These are phyloP conservation scores for Alternaria sp. DNA, from an alignment of 2,329 filamentous ascomycete species.

Conservation along the genomic window DNA sequence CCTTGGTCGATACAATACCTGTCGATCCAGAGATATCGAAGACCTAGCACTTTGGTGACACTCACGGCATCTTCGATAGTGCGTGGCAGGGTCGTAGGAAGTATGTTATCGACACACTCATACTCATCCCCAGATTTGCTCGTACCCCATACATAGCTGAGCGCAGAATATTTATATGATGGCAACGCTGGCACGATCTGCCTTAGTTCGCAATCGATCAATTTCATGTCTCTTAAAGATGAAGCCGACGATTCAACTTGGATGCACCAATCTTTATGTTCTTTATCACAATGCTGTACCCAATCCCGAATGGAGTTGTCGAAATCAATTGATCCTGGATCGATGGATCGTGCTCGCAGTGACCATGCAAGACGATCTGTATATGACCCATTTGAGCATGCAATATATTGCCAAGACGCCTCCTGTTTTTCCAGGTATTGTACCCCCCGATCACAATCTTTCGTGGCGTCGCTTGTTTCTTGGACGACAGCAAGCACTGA, in stretches of 20 bases:
- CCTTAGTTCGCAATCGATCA: not conserved
- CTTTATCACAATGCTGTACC: not conserved
- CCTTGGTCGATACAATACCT: not conserved
- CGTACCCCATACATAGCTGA: not conserved
- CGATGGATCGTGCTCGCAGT: not conserved
- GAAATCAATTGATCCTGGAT: not conserved
- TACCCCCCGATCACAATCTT: too few species aligned
- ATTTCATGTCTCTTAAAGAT: not conserved
- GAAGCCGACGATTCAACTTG: too few species aligned
- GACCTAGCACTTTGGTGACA: not conserved
- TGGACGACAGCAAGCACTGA: not conserved
- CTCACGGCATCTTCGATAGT: not conserved
- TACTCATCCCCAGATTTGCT: not conserved
- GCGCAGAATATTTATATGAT: not conserved
- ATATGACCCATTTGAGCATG: not conserved
- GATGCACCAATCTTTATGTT: not conserved
- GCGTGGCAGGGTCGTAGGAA: not conserved
- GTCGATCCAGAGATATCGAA: not conserved
- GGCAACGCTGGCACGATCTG: not conserved
- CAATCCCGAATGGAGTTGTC: not conserved
- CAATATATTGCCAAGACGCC: not conserved
- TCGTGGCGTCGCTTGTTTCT: too few species aligned
- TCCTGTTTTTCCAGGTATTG: too few species aligned
- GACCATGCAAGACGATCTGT: fast-evolving
- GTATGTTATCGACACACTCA: fast-evolving